Base-by-base conservation (phyloP, 345 rosid species). In the Ceriops decandra region DNA sequence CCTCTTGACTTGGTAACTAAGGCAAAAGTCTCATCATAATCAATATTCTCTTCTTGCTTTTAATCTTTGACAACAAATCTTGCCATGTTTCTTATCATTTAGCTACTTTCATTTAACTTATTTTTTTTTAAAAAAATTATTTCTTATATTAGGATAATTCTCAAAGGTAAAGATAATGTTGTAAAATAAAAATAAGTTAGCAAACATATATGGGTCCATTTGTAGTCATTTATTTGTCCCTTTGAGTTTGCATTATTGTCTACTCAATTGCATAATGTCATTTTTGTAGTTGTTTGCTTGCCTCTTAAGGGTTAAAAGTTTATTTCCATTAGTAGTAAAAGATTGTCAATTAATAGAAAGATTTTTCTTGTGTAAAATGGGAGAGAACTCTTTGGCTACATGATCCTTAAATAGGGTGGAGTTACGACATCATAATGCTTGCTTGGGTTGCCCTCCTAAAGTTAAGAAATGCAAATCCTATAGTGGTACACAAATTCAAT, bases 391-490 rank as follows among this genome's bases (percentile, higher is more conserved):
- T 84, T 67, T 90, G 98, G 98, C 97, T 98, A 0, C 98, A 88
- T 64, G 99, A 90, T 80, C 90, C 82, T 64, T 82, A 75, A 65
- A 82, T 89, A 0, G 95, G 99, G 68, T 95, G 99, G 99, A 92
- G 98, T 83, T 92, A 91, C 77, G 92, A 92, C 69, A 84, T 86
- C 46, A 88, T 87, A 0, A 80, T 95, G 73, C 99, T 97, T 26
- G 82, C 97, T 0, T 95, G 96, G 99, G 81, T 79, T 47, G 86
- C 90, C 47, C 84, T 92, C 63, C 90, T 97, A 7, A 89, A 92
- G 76, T 88, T 96, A 64, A 86, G 86, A 83, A 88, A 90, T 74
- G 86, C 98, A 35, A 93, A 92, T 76, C 99, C 98, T 66, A 87
- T 92, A 15, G 98, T 92, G 98, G 98, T 95, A 92, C 70, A 73